Base-by-base conservation (phyloP, 306 rosid species). In the Cucurbita maxima region DNA sequence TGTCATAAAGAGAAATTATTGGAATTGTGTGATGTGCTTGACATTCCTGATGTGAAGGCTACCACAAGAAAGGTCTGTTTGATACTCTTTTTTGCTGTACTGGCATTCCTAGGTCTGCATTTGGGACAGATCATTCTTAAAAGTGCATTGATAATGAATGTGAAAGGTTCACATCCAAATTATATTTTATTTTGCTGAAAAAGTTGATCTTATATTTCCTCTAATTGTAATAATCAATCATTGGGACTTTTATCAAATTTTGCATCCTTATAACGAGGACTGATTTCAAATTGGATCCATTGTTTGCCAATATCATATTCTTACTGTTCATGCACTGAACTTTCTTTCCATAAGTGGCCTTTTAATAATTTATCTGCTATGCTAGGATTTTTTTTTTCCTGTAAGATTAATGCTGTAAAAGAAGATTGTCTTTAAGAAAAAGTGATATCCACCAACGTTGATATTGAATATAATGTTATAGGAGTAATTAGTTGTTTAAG, bases 1-100 rank as follows among this genome's bases (percentile, higher is more conserved):
- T 91, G 96, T 72, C 83, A 82, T 74, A 95, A 88, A 86, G 99
- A 95, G 84, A 95, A 87, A 78, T 77, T 95, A 60, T 71, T 89
- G 85, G 99, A 95, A 78, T 89, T 91, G 79, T 89, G 99, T 13
- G 97, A 91, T 72, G 76, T 89, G 75, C 85, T 95, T 58, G 96
- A 95, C 77, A 50, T 95, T 72, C 79, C 87, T 72, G 56, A 84
- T 79, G 64, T 77, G 77, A 95, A 79, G 88, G 81, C 96, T 71
- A 74, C 96, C 75, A 83, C 82, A 43, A 84, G 89, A 77, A 95
- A 95, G 99, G 99, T 95, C 60, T 59, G 86, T 80, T 81, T 50
- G 55, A 72, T 73, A 64, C 76, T 55, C 72, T 71, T 10, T 54
- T 9, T 64, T 58, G 58, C 70, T 69, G 44, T 50, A 30, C 44